Conservation (phyloP, 148 eudicot species). For the Silene latifolia region DNA sequence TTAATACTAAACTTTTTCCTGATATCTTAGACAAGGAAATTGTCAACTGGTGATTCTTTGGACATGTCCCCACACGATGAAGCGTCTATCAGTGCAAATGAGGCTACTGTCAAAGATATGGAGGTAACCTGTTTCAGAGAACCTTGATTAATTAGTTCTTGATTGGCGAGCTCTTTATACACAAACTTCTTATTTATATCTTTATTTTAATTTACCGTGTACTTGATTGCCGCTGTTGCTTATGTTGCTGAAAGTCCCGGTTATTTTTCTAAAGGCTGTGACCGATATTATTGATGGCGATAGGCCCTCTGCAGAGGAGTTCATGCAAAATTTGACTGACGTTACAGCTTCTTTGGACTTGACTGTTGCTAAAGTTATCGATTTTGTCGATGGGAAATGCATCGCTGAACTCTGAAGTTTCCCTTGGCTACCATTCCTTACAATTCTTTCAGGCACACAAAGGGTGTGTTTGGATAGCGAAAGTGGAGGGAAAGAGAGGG, state of each 20-base stretch:
- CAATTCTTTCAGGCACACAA: conserved; percentile 19
- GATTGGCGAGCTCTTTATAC: background rate
- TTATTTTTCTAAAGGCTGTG: conserved; percentile 82
- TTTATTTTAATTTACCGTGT: conserved; percentile 16
- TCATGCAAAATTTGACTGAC: conserved; percentile 60
- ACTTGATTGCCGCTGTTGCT: conserved; percentile 93
- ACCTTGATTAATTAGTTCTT: background rate
- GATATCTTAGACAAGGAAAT: conserved; percentile 58
- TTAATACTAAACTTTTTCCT: background rate
- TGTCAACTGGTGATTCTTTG: conserved; percentile 93
- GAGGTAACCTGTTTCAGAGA: conserved; percentile 41
- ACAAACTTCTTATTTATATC: conserved; percentile 4
- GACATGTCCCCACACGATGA: conserved; percentile 87
- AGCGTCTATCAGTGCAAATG: conserved; percentile 67
- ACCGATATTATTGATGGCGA: conserved; percentile 90
- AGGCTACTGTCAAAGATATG: conserved; percentile 89
- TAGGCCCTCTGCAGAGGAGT: conserved; percentile 87
- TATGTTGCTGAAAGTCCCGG: conserved; percentile 83
- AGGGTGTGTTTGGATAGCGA: too few species aligned
- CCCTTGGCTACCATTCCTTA: conserved; percentile 5
- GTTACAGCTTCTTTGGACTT: conserved; percentile 65
- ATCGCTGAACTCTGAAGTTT: conserved; percentile 54
- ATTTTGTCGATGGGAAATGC: conserved; percentile 69
- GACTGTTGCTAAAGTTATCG: conserved; percentile 55
- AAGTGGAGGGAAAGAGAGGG: too few species aligned